phyloP scores from a whole-genome alignment of 75 land plant genomes.

The Sequoiadendron giganteum region DNA sequence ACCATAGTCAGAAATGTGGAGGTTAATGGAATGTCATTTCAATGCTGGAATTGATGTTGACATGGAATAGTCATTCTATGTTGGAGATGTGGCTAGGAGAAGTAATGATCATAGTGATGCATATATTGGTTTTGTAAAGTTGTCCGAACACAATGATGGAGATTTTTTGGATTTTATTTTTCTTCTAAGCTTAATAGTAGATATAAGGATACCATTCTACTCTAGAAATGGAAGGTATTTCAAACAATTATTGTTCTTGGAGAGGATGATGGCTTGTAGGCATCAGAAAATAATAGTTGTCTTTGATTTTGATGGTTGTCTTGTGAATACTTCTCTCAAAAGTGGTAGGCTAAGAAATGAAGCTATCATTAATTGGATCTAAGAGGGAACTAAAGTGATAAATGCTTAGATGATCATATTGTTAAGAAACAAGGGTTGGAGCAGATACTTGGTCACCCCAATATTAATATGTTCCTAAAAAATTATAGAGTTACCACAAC shows the following conservation, averaged over 20 bases:
- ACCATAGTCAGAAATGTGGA: conserved; percentile 95
- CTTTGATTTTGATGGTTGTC: conserved; percentile 99
- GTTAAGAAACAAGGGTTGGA: conserved; percentile 47
- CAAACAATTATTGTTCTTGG: no score
- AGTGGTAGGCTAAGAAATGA: conserved; percentile 2
- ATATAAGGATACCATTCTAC: conserved; percentile 29
- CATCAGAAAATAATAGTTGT: conserved; percentile 92
- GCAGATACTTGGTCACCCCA: conserved; percentile 94
- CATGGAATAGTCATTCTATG: conserved; percentile 88
- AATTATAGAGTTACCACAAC: conserved; percentile 61
- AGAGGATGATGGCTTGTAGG: conserved; percentile 68
- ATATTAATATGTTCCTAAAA: conserved; percentile 81
- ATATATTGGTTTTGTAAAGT: conserved; percentile 87
- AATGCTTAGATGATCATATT: no score
- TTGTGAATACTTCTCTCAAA: conserved; percentile 83
- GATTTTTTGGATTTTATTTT: no score
- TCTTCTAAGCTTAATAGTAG: no score
- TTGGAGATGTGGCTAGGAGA: conserved; percentile 99
- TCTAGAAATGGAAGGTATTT: no score
- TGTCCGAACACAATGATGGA: no score
- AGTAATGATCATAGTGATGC: conserved; percentile 86
- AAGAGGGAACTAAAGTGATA: no score
- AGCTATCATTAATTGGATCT: no score
- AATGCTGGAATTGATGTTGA: conserved; percentile 77
- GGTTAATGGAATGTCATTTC: conserved; percentile 70